Conservation (phyloP, 2,329 filamentous ascomycete genomes). For the Sordariomycetes sp. region DNA sequence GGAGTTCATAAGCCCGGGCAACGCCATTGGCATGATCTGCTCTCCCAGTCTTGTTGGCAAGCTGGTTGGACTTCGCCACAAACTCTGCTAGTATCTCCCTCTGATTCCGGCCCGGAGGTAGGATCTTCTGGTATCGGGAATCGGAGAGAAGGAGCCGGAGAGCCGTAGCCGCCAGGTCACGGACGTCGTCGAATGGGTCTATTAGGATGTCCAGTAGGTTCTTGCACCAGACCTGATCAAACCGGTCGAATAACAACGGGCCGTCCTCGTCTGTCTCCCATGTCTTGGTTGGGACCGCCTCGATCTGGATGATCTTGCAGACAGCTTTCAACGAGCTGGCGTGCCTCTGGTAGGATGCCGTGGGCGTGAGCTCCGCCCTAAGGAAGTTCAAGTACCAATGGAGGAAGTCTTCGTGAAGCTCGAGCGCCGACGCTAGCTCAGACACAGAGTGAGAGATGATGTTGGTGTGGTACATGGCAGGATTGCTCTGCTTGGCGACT, state of each 20-base stretch:
- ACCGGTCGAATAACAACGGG: conserved; percentile 25
- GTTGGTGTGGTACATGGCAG: conserved; percentile 25
- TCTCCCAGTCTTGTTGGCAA: conserved; percentile 62
- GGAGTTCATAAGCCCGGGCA: conserved; percentile 62
- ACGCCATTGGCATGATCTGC: conserved; percentile 91
- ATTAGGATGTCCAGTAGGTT: conserved; percentile 69
- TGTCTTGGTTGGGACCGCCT: conserved; percentile 41
- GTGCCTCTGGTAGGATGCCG: conserved; percentile 82
- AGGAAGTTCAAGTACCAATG: conserved; percentile 66
- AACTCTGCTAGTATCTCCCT: conserved; percentile 31
- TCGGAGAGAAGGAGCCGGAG: conserved; percentile 37
- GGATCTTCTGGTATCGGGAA: conserved; percentile 15
- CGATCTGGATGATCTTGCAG: conserved; percentile 55
- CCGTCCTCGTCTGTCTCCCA: conserved; percentile 28
- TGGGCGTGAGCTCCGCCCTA: conserved; percentile 62
- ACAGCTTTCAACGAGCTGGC: conserved; percentile 69
- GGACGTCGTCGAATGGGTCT: conserved; percentile 89
- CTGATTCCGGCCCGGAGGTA: conserved; percentile 4
- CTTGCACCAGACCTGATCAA: conserved; percentile 43
- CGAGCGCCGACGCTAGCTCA: conserved; percentile 26
- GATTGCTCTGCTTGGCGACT: conserved; percentile 11
- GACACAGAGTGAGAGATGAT: conserved; percentile 25
- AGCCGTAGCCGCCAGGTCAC: conserved; percentile 43
- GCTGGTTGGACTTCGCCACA: conserved; percentile 38
- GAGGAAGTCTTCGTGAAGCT: conserved; percentile 54